A percentile compares a stretch with the other conserved stretches of the same genome.
phyloP scores from a whole-genome alignment of 257 asterid species.

The Linaria vulgaris region DNA sequence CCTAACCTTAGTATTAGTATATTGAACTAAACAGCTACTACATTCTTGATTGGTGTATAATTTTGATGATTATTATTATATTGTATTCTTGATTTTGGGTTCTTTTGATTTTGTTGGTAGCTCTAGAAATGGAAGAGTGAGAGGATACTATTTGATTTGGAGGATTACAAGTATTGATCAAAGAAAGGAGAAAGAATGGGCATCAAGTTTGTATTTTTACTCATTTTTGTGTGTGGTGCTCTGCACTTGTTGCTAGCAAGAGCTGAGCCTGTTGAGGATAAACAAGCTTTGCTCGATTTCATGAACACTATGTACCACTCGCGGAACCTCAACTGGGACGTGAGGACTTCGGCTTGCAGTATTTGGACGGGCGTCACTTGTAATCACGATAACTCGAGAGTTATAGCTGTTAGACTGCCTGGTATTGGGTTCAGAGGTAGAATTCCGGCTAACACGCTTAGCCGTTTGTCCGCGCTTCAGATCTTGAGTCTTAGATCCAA shows the following conservation, averaged over 20 bases:
- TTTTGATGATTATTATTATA: slow-evolving; percentile 12
- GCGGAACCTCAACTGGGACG: slow-evolving; percentile 41
- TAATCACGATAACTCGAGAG: slow-evolving; percentile 34
- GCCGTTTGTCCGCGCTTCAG: slow-evolving; percentile 47
- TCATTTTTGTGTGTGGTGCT: no score
- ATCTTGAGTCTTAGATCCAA: slow-evolving; percentile 53
- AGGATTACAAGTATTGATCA: slow-evolving; percentile 17
- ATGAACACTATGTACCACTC: slow-evolving; percentile 29
- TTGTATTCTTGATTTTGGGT: not conserved
- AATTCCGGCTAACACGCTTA: slow-evolving; percentile 43
- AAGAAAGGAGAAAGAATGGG: no score
- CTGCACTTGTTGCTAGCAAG: no score
- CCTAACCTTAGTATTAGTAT: slow-evolving; percentile 37
- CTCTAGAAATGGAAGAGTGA: slow-evolving; percentile 24
- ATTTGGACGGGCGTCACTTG: slow-evolving; percentile 52
- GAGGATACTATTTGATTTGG: slow-evolving; percentile 23
- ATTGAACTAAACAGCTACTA: slow-evolving; percentile 20
- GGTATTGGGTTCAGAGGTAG: slow-evolving; percentile 42
- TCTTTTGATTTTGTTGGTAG: slow-evolving; percentile 18
- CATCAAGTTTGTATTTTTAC: no score
- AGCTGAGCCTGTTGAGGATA: slow-evolving; percentile 22
- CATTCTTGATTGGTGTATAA: slow-evolving; percentile 11
- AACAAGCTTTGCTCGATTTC: slow-evolving; percentile 53
- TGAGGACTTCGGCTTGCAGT: slow-evolving; percentile 33
- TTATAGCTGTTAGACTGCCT: slow-evolving; percentile 43